Evolutionary conservation across 345 rosid species (phyloP), one percentile per base, ranked within the genome.

Genomic region (Passiflora organensis): DNA sequence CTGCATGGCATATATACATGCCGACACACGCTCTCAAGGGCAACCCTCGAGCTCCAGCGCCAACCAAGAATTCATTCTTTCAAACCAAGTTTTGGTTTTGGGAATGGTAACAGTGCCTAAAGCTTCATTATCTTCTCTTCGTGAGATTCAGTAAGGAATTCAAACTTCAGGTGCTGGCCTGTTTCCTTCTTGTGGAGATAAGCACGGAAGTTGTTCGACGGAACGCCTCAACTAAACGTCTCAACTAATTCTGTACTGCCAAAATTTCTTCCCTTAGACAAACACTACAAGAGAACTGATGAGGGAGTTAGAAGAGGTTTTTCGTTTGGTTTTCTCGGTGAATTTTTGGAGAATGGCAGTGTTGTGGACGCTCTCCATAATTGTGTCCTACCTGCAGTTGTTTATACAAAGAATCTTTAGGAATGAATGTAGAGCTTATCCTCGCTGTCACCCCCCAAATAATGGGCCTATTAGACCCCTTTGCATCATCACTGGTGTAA

Each of bases 401-500:
- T 72, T 70, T 64, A 45, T 48, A 62, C 54, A 22, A 51, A 70
- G 70, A 43, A 51, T 78, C 17, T 78, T 71, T 65, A 37, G 56
- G 59, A 54, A 66, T 5, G 67, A 32, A 57, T 23, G 70, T 50
- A n/a, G n/a, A 45, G 24, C 73, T 13, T 72, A 61, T 66, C 73
- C 66, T 17, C 79, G 53, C n/a, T 60, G 74, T 25, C 32, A 13
- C 56, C 74, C 74, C 53, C 54, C 65, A 17, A 48, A 32, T 28
- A 58, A 37, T 53, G 62, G 25, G 20, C 44, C 66, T 22, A 56
- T 6, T 6, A 76, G 49, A 46, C 93, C 83, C 46, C 55, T 91
- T 59, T 91, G 96, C 71, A 55, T 91, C 36, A 63, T 91, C 41
- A 91, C 98, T 19, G 95, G 96, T 19, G 95, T 86, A 74, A 67